phyloP scores from a whole-genome alignment of 208 protist genomes.

The Trypanosoma mega region DNA sequence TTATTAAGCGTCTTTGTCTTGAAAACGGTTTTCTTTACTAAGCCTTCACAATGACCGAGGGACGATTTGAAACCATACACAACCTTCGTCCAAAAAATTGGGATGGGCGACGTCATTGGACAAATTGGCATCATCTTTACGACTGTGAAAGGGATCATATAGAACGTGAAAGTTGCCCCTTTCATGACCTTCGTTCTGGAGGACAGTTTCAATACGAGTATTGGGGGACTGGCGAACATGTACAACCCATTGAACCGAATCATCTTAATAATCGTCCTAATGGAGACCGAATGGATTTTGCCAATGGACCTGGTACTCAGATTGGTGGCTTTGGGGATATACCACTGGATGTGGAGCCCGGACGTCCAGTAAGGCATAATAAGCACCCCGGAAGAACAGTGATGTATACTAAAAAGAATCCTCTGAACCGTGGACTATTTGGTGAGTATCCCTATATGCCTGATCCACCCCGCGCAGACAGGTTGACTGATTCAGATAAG shows the following conservation, averaged over 20 bases:
- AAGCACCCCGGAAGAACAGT: slow-evolving; percentile 41
- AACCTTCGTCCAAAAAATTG: slow-evolving; percentile 91
- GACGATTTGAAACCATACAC: slow-evolving; percentile 85
- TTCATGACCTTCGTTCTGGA: slow-evolving; percentile 86
- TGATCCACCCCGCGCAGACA: slow-evolving; percentile 25
- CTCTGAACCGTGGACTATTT: slow-evolving; percentile 80
- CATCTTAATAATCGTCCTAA: slow-evolving; percentile 50
- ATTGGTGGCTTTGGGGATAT: slow-evolving; percentile 60
- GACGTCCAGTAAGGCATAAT: slow-evolving; percentile 38
- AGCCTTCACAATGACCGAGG: slow-evolving; percentile 83
- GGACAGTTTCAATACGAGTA: slow-evolving; percentile 92
- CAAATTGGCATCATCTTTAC: slow-evolving; percentile 91
- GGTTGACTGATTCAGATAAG: slow-evolving; percentile 14
- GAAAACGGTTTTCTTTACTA: too few species aligned
- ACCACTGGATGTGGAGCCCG: slow-evolving; percentile 68
- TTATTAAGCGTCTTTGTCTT: too few species aligned
- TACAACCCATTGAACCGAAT: slow-evolving; percentile 45
- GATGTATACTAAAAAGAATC: slow-evolving; percentile 74
- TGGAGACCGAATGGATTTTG: slow-evolving; percentile 88
- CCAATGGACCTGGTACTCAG: slow-evolving; percentile 50
- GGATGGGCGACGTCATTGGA: slow-evolving; percentile 89
- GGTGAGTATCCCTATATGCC: slow-evolving; percentile 79
- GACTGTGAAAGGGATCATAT: slow-evolving; percentile 88
- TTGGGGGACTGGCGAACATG: slow-evolving; percentile 52
- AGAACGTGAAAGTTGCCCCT: slow-evolving; percentile 81